Base-by-base conservation (phyloP, 2,329 filamentous ascomycete genomes). In the Aspergillus sp. region DNA sequence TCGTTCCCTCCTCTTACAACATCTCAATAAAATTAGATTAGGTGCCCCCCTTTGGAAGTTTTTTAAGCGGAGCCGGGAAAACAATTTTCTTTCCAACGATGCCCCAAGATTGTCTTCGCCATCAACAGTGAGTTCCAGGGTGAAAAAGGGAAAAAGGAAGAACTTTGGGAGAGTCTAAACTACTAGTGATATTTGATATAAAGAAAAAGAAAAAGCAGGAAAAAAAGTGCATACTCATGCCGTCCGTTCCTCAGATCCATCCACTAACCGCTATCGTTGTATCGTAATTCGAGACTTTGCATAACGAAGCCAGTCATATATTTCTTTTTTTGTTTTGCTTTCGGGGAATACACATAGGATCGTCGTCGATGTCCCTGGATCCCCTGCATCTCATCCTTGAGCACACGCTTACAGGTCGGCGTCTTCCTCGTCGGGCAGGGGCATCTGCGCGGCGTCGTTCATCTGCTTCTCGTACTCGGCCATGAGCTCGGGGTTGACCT, bases 381-480 rank as follows among this genome's bases (percentile, higher is more conserved):
- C 41, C 43, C 40, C 38, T 52, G 36, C 54, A 52, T 49, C 40
- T 50, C 40, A 51, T 57, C 45, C 42, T 55, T 29, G 42, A 53
- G 36, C 52, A 60, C 50, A 54, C 50, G 57, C 69, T 70, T 76
- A 78, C 68, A 79, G 68, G 60, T 79, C 76, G 56, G 90, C 86
- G 66, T 96, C 93, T 63, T 95, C 89, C 84, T 97, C 94, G 71
- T 91, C 92, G 63, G 94, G 94, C 68, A 99, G 89, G 69, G 94
- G 91, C 85, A 88, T 85, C 60, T 81, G 66, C 59, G 88, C 85
- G 59, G 94, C 94, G 47, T 81, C 83, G 57, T 84, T 77, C 90
- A 99, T 96, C 82, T 99, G 94, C 77, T 88, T 80, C 76, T 88
- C 80, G 83, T 96, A 96, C 79, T 90, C 76, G 65, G 84, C 81